Evolutionary conservation across 108 stramenopile species (phyloP), one percentile per base, ranked within the genome.

Genomic region (Nitzschia sp.): DNA sequence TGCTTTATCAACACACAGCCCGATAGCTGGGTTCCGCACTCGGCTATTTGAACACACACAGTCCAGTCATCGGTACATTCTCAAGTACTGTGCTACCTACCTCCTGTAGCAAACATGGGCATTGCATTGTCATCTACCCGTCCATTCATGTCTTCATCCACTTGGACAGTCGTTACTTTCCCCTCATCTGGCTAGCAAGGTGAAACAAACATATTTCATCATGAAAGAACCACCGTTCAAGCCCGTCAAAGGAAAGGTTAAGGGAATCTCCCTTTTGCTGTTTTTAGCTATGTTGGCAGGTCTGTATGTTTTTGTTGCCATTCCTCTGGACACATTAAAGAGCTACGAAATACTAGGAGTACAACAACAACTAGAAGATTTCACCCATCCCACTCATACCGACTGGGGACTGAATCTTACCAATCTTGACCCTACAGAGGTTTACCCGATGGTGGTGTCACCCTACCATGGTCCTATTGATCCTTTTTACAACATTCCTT

Each of bases 401-500:
- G 1, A 17, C 6, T 17, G 46, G 46, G 6, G 17, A 48, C 17
- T 48, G 5, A 48, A 48, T 17, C n/a, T 48, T 6, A 48, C 46
- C 2, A 48, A 34, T 50, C 48, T 50, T 1, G 20, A 17, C 19
- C 17, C 42, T 20, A 25, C 3, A 0, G 61, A 62, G 21, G 0
- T 8, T 38, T 62, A 62, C 40, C 61, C 61, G 14, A 8, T 62
- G 3, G 61, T 62, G 10, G 41, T 62, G 17, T 9, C 20, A 17
- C 61, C 61, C 43, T 62, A 44, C 41, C 14, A 62, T 24, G 61
- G 61, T 22, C 17, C 61, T 20, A 7, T 62, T 3, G 71, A 63
- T 21, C 62, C 43, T 44, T 72, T 55, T 21, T 51, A 57, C 3
- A 62, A 71, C 60, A 71, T 71, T 62, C 58, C 70, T 9, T 40